Evolutionary conservation across 2,329 filamentous ascomycete species (phyloP), one percentile per base, ranked within the genome.

Genomic region (Beauveria sp.): DNA sequence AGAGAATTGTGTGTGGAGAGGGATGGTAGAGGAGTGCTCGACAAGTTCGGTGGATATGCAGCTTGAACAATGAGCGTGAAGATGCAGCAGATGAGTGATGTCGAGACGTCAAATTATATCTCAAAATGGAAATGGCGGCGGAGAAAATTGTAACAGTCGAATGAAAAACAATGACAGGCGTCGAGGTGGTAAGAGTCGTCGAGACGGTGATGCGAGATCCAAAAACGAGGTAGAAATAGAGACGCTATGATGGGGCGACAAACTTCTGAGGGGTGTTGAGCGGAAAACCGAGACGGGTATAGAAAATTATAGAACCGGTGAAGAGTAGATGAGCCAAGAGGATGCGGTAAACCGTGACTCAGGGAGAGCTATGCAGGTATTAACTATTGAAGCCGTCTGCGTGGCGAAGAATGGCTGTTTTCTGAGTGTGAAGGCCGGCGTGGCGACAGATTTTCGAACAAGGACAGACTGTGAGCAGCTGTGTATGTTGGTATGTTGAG

Each of bases 291-390:
- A 46, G 48, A 51, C 30, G 44, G 44, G 26, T 58, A 46, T 58
- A 51, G 67, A 63, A 55, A 67, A 66, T 64, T 68, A 72, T 68
- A 72, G 67, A 73, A 69, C 69, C 70, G 68, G 70, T 68, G 69
- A 76, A 59, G n/a, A 52, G 40, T 75, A 54, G 22, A 43, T 40
- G 43, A 44, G 44, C 30, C 41, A 34, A 20, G 41, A 40, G 12
- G 18, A n/a, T 46, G 14, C 8, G 51, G 52, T 34, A 14, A 22
- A 44, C 18, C 18, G 52, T 44, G 28, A 24, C n/a, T 46, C 40
- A 46, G 7, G 18, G 46, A 34, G 26, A 26, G 40, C n/a, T 7
- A 52, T 51, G n/a, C 37, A 44, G 47, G 14, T 10, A 59, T 52
- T 44, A 44, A 46, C n/a, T 53, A 46, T 59, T 6, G 43, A 30